Evolutionary conservation across 2,329 filamentous ascomycete species (phyloP), one percentile per base, ranked within the genome.

Genomic region (Colletotrichum australisinense): DNA sequence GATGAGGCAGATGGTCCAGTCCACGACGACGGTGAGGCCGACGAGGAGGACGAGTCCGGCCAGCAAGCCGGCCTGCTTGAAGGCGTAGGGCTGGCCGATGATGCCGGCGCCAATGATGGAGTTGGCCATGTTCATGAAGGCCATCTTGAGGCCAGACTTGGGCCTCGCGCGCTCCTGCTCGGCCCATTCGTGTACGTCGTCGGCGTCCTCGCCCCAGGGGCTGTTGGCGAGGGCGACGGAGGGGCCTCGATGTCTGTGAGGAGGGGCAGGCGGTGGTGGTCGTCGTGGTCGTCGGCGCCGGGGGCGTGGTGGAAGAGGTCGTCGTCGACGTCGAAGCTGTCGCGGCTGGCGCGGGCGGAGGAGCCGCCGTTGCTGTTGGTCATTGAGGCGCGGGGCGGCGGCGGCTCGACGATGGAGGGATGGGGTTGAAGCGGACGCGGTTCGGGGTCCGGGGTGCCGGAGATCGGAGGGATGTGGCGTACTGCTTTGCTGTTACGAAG

Each of bases 91-190:
- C 84, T 99, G 97, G 4, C 94, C 91, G 79, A 93, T 93, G 82
- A 93, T 93, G 65, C 91, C 91, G 2, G 91, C 92, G 52, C 91
- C 92, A 77, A 99, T 98, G 81, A 99, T 99, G 78, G 94, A 97
- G 86, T 99, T 99, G 75, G 97, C 96, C 97, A 99, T 99, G 84
- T 99, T 99, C 95, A 98, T 98, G 78, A 99, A 98, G 3, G 97
- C 96, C 81, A 93, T 94, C 75, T 90, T 88, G 84, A 98, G 88
- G 5, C 93, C 93, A 71, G 94, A 97, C 84, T 96, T 96, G 59
- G 96, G 95, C 69, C 95, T 89, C 53, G 80, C 79, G 69, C 87
- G 86, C 80, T 92, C 89, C 42, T 86, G 84, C 77, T 88, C 87
- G 5, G 87, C 88, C 83, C 86, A 87, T 55, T 84, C 80, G 65